These are phyloP conservation scores for Boletellus deceptivus DNA, from an alignment of 1,284 basidiomycete genomes.

Conservation along the genomic window DNA sequence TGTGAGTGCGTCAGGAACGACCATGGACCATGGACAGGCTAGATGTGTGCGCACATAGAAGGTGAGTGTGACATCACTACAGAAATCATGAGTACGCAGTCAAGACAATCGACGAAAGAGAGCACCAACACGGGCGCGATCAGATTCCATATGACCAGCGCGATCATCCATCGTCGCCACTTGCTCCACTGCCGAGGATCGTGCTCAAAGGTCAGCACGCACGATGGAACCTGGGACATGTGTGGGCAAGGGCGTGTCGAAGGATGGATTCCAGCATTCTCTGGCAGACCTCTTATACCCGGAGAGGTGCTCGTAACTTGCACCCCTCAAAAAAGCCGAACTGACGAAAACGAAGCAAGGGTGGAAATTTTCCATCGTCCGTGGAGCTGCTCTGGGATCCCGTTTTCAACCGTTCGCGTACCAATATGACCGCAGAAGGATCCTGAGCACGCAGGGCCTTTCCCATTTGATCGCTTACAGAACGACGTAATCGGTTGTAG, in stretches of 20 bases:
- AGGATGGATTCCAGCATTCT: conserved; percentile 1
- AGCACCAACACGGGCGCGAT: conserved; percentile 25
- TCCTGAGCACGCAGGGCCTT: neutral
- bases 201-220: conserved; percentile 14
- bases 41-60: conserved; percentile 23
- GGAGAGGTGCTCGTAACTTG: conserved; percentile 1
- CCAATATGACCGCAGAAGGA: neutral
- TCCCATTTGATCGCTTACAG: conserved; percentile 8
- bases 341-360: neutral
- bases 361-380: conserved; percentile 6
- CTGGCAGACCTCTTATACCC: conserved; percentile 8
- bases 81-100: conserved; percentile 6
- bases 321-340: neutral
- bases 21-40: neutral
- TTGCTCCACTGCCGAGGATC: conserved; percentile 29
- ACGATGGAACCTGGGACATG: conserved; percentile 24
- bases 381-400: neutral
- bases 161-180: conserved; percentile 24
- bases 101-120: conserved; percentile 1
- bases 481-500: conserved; percentile 14
- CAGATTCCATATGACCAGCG: conserved; percentile 26
- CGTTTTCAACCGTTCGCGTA: conserved; percentile 2
- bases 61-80: conserved; percentile 23
- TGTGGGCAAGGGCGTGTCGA: conserved; percentile 3
- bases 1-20: conserved; percentile 5